These are phyloP conservation scores for Lignosus rhinocerotis DNA, from an alignment of 1,284 basidiomycete species.

Conservation along the genomic window DNA sequence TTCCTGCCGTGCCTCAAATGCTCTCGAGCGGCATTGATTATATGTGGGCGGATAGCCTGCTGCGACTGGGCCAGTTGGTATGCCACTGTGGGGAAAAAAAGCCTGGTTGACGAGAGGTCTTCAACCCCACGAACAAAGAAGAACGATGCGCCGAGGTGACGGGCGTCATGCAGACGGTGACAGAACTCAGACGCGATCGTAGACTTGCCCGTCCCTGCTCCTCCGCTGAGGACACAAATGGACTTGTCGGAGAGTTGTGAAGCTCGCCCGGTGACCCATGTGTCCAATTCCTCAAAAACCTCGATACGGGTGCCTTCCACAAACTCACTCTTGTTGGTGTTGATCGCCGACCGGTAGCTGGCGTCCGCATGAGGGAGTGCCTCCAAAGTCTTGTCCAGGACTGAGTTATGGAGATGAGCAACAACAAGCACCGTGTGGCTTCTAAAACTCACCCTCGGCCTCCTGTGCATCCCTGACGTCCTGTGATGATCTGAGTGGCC, in stretches of 20 bases:
- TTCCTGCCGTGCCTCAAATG: conserved; percentile 1
- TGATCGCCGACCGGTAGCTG: conserved; percentile 1
- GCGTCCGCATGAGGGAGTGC: conserved; percentile 3
- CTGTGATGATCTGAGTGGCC: background rate
- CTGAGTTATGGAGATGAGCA: background rate
- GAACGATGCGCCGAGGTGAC: conserved; percentile 19
- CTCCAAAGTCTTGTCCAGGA: background rate
- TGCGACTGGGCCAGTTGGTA: conserved; percentile 14
- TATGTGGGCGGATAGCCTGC: background rate
- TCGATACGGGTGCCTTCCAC: conserved; percentile 19
- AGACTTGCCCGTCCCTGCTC: conserved; percentile 18
- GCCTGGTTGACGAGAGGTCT: conserved; percentile 2
- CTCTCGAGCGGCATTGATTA: conserved; percentile 3
- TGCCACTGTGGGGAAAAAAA: conserved; percentile 16
- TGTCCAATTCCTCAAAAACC: conserved; percentile 9
- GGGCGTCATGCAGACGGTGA: conserved; percentile 5
- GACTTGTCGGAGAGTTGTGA: background rate
- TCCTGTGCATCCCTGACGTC: background rate
- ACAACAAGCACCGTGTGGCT: background rate
- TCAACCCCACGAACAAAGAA: conserved; percentile 12
- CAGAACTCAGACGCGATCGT: conserved; percentile 17
- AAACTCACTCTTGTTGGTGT: conserved; percentile 5
- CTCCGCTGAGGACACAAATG: conserved; percentile 10
- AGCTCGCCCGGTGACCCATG: conserved; percentile 4
- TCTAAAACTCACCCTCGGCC: background rate